Evolutionary conservation across 1,284 basidiomycete genomes (phyloP), one percentile per base, ranked within the genome.

Genomic region (Tilletiopsis washingtonensis): DNA sequence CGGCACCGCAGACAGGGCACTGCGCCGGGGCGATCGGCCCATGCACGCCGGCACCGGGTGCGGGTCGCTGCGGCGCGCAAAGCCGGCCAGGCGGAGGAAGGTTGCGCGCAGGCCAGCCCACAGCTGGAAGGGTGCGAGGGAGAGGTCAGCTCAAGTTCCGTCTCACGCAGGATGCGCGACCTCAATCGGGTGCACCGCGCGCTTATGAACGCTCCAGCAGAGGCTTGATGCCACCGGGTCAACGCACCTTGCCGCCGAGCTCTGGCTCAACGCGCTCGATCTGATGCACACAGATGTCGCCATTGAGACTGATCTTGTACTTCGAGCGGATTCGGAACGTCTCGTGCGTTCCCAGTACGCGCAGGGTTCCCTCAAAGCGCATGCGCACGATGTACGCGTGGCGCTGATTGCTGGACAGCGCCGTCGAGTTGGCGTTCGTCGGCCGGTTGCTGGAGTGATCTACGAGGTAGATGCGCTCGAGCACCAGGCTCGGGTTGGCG

Each of bases 191-290:
- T n/a, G n/a, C n/a, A n/a, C n/a, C n/a, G n/a, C n/a, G n/a, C n/a
- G n/a, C n/a, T n/a, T n/a, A n/a, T n/a, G n/a, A n/a, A n/a, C n/a
- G n/a, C n/a, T n/a, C n/a, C n/a, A n/a, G n/a, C n/a, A n/a, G n/a
- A n/a, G n/a, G n/a, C n/a, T n/a, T n/a, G n/a, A n/a, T n/a, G n/a
- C n/a, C n/a, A n/a, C n/a, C n/a, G n/a, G n/a, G n/a, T n/a, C n/a
- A n/a, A n/a, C n/a, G n/a, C n/a, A n/a, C n/a, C 27, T 59, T 62
- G 38, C 58, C 56, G 4, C 64, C 64, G 1, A 64, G 63, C 7
- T 61, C 57, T 5, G 69, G 69, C 57, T 67, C 59, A 40, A 71
- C 67, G 32, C 64, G 57, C 47, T 71, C 69, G 15, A 71, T 65
- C 24, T 49, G 40, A 40, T 71, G 69, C 19, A 54, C 49, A 12